Conservation (phyloP, 2,329 filamentous ascomycete species). For the Cryphonectria carpinicola region DNA sequence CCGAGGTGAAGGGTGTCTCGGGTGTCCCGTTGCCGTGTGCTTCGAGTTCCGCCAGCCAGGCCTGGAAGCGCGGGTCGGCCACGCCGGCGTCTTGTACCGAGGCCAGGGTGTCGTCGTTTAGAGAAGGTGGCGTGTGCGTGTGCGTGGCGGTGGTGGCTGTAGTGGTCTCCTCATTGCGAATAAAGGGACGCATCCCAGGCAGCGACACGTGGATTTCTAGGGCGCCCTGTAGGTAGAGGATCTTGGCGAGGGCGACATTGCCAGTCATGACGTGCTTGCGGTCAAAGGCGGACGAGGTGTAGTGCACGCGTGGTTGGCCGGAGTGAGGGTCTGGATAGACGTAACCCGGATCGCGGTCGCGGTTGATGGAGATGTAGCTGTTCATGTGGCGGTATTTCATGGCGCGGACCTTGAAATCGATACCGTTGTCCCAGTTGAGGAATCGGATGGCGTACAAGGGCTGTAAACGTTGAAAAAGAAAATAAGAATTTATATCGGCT, state of each 20-base stretch:
- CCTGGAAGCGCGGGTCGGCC: slow-evolving; percentile 60
- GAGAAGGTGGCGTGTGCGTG: not conserved
- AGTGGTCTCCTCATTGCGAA: slow-evolving; percentile 33
- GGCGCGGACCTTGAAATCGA: slow-evolving; percentile 69
- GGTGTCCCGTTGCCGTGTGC: slow-evolving; percentile 53
- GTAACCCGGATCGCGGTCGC: slow-evolving; percentile 72
- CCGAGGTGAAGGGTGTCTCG: slow-evolving; percentile 58
- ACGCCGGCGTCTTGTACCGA: slow-evolving; percentile 46
- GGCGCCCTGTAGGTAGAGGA: slow-evolving; percentile 77
- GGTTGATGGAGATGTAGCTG: slow-evolving; percentile 70
- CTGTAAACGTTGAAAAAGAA: slow-evolving; percentile 39
- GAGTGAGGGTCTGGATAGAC: slow-evolving; percentile 72
- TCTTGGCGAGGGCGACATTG: slow-evolving; percentile 69
- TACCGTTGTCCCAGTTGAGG: slow-evolving; percentile 66
- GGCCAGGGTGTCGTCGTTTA: slow-evolving; percentile 10
- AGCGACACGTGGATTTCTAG: slow-evolving; percentile 70
- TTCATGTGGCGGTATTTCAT: slow-evolving; percentile 69
- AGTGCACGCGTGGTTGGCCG: slow-evolving; percentile 66
- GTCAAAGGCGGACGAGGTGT: slow-evolving; percentile 72
- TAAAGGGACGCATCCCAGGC: slow-evolving; percentile 65
- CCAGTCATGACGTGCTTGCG: slow-evolving; percentile 70
- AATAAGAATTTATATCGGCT: not conserved
- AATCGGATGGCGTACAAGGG: slow-evolving; percentile 65
- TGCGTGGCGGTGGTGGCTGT: not conserved
- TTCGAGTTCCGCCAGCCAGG: slow-evolving; percentile 59